Evolutionary conservation across 345 rosid genomes (phyloP), one percentile per base, ranked within the genome.

Genomic region (Rhizophora apiculata): DNA sequence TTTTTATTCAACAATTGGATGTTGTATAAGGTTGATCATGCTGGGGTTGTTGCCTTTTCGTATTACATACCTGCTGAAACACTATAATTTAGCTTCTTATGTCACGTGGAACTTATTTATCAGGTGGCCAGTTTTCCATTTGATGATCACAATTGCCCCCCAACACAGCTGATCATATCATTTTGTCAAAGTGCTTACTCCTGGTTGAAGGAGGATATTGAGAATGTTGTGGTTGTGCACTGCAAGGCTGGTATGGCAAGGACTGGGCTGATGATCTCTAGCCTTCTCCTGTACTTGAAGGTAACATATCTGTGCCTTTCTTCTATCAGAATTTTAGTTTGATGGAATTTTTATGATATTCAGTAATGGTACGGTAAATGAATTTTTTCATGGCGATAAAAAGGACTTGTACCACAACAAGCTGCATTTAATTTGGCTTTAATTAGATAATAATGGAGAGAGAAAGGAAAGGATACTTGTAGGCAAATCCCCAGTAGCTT

Each of bases 181-280:
- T 90, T 90, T 54, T 90, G 96, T 76, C 92, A 84, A 76, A 90
- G 96, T 76, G 94, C 96, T 68, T 90, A 90, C 76, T 79, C 88
- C 8, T 90, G 96, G 96, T 83, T 88, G 80, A 90, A 90, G 83
- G 88, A 88, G 73, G 96, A 90, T 77, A 88, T 90, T 65, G 96
- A 90, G 88, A 90, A 90, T 80, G 96, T 90, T 70, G 94, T 90
- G 70, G 96, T 81, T 72, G 96, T 90, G 69, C 96, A 90, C 81
- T 90, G 96, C 74, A 90, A 90, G 78, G 96, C 96, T 69, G 96
- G 96, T 71, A 90, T 90, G 96, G 96, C 96, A 26, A 84, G 96
- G 86, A 90, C 96, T 16, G 96, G 96, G 61, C 82, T 90, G 76
- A 90, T 90, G 96, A 90, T 90, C 72, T 90, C 92, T 74, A 87